A percentile compares a stretch with the other conserved stretches of the same genome.
phyloP scores from a whole-genome alignment of 2,329 filamentous ascomycete genomes.

The Davidsoniella eucalypti region DNA sequence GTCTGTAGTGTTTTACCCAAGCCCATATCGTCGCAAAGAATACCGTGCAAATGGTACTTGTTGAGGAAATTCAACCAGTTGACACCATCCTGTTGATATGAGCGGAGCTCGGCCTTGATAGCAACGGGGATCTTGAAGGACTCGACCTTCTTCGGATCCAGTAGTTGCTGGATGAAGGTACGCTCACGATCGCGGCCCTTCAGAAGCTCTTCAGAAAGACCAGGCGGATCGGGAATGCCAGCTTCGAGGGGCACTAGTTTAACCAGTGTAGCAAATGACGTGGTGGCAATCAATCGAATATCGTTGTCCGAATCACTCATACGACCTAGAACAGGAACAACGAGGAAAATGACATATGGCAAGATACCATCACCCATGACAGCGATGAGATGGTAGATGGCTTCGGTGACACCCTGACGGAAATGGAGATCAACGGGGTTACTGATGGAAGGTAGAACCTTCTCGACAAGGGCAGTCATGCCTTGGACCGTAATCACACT shows the following conservation, averaged over 20 bases:
- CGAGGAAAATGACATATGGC: slow-evolving; percentile 96
- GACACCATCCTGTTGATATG: slow-evolving; percentile 95
- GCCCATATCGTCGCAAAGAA: slow-evolving; percentile 98
- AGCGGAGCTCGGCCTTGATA: slow-evolving; percentile 91
- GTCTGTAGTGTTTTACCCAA: slow-evolving; percentile 96
- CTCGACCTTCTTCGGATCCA: slow-evolving; percentile 95
- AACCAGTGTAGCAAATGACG: slow-evolving; percentile 89
- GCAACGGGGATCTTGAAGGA: slow-evolving; percentile 84
- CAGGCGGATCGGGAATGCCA: slow-evolving; percentile 90
- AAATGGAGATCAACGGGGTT: slow-evolving; percentile 78
- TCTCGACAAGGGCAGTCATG: slow-evolving; percentile 90
- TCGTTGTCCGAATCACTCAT: slow-evolving; percentile 99
- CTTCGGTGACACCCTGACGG: slow-evolving; percentile 87
- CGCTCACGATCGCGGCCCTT: slow-evolving; percentile 84
- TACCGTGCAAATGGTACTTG: slow-evolving; percentile 91
- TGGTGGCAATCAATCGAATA: slow-evolving; percentile 83
- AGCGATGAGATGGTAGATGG: slow-evolving; percentile 89
- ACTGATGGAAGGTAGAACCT: slow-evolving; percentile 79
- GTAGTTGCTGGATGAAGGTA: slow-evolving; percentile 89
- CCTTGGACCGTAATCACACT: slow-evolving; percentile 89
- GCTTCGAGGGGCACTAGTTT: slow-evolving; percentile 95
- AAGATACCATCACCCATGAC: slow-evolving; percentile 95
- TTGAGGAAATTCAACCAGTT: slow-evolving; percentile 99
- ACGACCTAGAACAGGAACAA: slow-evolving; percentile 86
- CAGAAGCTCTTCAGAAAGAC: slow-evolving; percentile 73